Evolutionary conservation across 768 basidiomycete species (phyloP), one percentile per base, ranked within the genome.

Genomic region (Podaxis carcinomalis): DNA sequence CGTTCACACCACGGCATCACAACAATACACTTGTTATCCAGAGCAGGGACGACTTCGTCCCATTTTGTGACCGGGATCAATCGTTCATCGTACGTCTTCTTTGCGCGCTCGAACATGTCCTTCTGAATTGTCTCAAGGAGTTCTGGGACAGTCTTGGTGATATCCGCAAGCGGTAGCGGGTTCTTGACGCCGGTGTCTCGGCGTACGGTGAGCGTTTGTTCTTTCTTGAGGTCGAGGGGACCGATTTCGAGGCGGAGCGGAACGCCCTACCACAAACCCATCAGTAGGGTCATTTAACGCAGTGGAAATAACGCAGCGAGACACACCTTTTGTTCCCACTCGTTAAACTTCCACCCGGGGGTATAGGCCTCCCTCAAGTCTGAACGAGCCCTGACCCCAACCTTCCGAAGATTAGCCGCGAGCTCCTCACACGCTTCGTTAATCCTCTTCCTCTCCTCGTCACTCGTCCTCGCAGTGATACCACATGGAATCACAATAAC

Each of bases 291-390:
- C 32, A 1, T 32, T 9, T 32, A 16, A 44, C 19, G n/a, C 42
- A 21, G 2, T 1, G 19, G 19, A 19, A 44, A 19, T 44, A 7
- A 44, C 16, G 5, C 32, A 9, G 42, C 19, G 6, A 44, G 21
- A 16, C 42, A 19, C 63, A 91, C 93, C 86, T 96, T 93, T 76
- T 98, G 90, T 78, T 99, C 97, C 95, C 96, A 98, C 69, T 98
- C 93, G 71, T 98, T 97, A 80, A 97, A 99, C 78, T 99, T 99
- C 79, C 90, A 98, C 32, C 97, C 97, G 7, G 97, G 97, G 32
- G 96, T 98, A 74, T 98, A 97, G 6, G 92, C 94, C 3, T 98
- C 97, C 62, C 96, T 79, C 63, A 95, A 77, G 77, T 99, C 97
- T 1, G 93, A 93, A 74, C 89, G 93, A 36, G 92, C 92, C 64